A percentile compares a stretch with the other conserved stretches of the same genome.
Conservation (phyloP, 495 filamentous ascomycete species). For the Rhypophila decipiens region DNA sequence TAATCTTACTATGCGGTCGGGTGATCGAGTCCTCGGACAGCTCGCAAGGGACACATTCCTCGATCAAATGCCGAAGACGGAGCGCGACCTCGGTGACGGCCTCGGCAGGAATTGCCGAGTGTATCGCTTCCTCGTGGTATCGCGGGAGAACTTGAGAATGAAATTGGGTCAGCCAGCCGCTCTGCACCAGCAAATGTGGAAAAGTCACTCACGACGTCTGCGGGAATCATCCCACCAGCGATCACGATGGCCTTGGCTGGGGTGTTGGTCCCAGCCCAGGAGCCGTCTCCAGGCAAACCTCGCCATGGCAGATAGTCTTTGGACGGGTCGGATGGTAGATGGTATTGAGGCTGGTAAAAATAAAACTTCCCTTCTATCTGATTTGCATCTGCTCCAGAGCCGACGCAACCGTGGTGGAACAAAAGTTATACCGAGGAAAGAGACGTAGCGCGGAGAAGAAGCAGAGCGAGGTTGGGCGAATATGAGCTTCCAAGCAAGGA, state of each 20-base stretch:
- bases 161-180: slow-evolving; percentile 10
- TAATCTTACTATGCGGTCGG: slow-evolving; percentile 71
- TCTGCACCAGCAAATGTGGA: not conserved
- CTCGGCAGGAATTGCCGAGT: slow-evolving; percentile 57
- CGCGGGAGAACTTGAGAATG: slow-evolving; percentile 53
- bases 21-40: slow-evolving; percentile 67
- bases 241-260: slow-evolving; percentile 25
- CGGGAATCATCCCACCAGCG: slow-evolving; percentile 32
- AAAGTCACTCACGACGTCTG: slow-evolving; percentile 29
- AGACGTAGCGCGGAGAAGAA: not conserved
- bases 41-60: slow-evolving; percentile 82
- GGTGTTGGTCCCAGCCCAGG: slow-evolving; percentile 38
- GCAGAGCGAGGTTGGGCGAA: too few relatives aligned
- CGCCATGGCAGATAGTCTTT: too few relatives aligned
- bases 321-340: too few relatives aligned
- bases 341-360: too few relatives aligned
- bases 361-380: too few relatives aligned
- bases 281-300: slow-evolving; percentile 31
- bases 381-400: too few relatives aligned
- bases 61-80: slow-evolving; percentile 84
- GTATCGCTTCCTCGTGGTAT: slow-evolving; percentile 42
- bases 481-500: too few relatives aligned
- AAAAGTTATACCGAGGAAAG: too few relatives aligned
- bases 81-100: slow-evolving; percentile 84
- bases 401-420: too few relatives aligned